Evolutionary conservation across 179 eudicot species (phyloP).

Genomic region (Nepenthes alata): DNA sequence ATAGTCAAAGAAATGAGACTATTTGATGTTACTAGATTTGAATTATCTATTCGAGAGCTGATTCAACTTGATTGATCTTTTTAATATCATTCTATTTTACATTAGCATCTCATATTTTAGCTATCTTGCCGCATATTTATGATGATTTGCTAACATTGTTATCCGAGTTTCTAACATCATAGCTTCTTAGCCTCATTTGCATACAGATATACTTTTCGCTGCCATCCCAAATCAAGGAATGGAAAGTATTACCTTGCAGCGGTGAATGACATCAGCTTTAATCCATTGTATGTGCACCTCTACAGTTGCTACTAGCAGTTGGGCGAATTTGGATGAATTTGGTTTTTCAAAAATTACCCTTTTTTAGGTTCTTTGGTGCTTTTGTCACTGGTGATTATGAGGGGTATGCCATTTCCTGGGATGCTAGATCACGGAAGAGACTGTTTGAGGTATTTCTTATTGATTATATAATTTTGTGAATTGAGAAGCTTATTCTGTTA

Average conservation of each 20-base stretch:
- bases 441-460: constrained; percentile 47
- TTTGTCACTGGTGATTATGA: constrained; percentile 76
- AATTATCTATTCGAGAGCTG: too few relatives aligned
- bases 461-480: not conserved
- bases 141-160: not conserved
- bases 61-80: too few relatives aligned
- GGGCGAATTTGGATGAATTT: not conserved
- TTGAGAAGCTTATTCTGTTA: not conserved
- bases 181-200: not conserved
- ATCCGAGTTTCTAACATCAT: not conserved
- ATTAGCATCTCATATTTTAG: not conserved
- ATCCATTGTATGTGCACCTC: constrained; percentile 49
- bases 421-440: constrained; percentile 54
- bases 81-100: too few relatives aligned
- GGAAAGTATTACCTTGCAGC: constrained; percentile 45
- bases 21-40: too few relatives aligned
- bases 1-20: too few relatives aligned
- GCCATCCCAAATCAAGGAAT: constrained; percentile 53
- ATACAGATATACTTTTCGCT: constrained; percentile 66
- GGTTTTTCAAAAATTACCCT: not conserved
- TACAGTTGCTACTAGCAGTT: not conserved
- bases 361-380: constrained; percentile 34
- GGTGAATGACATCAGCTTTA: constrained; percentile 72
- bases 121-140: not conserved
- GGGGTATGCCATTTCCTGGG: constrained; percentile 73